Conservation (phyloP, 805 yeast genomes). For the Kodamaea restingae region DNA sequence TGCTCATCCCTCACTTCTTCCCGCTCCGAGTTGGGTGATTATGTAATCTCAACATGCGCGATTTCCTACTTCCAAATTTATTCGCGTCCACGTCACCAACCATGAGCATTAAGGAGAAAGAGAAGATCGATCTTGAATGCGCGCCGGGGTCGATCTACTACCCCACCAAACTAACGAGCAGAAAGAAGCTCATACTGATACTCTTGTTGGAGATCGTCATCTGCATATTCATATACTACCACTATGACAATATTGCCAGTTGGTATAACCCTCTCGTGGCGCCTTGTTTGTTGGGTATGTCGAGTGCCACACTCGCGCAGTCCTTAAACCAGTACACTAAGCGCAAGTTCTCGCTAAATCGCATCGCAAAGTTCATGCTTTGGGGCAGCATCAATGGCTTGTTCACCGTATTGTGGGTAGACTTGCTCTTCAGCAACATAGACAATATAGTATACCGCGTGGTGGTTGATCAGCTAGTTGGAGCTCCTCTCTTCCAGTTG, state of each 20-base stretch:
- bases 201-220: slow-evolving; percentile 25
- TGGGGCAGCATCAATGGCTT: slow-evolving; percentile 64
- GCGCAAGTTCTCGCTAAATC: slow-evolving; percentile 27
- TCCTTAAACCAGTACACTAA: slow-evolving; percentile 34
- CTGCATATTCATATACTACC: slow-evolving; percentile 25
- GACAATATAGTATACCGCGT: slow-evolving; percentile 39
- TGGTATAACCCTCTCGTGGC: slow-evolving; percentile 27
- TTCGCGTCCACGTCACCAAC: slow-evolving; percentile 2
- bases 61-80: too few relatives aligned
- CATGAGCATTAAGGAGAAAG: slow-evolving; percentile 3
- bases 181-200: slow-evolving; percentile 17
- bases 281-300: slow-evolving; percentile 36
- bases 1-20: too few relatives aligned
- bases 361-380: slow-evolving; percentile 43
- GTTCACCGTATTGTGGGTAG: slow-evolving; percentile 54
- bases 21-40: too few relatives aligned
- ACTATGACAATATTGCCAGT: slow-evolving; percentile 23
- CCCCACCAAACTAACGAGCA: slow-evolving; percentile 1
- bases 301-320: slow-evolving; percentile 41
- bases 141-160: slow-evolving; percentile 8
- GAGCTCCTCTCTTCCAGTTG: slow-evolving; percentile 53
- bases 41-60: too few relatives aligned
- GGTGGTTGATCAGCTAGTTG: slow-evolving; percentile 50
- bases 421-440: slow-evolving; percentile 35
- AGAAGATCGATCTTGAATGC: slow-evolving; percentile 7